Percentiles rank a stretch among this genome's conserved stretches.
These are phyloP conservation scores for Saturnispora mendoncae DNA, from an alignment of 805 yeast genomes.

Conservation along the genomic window DNA sequence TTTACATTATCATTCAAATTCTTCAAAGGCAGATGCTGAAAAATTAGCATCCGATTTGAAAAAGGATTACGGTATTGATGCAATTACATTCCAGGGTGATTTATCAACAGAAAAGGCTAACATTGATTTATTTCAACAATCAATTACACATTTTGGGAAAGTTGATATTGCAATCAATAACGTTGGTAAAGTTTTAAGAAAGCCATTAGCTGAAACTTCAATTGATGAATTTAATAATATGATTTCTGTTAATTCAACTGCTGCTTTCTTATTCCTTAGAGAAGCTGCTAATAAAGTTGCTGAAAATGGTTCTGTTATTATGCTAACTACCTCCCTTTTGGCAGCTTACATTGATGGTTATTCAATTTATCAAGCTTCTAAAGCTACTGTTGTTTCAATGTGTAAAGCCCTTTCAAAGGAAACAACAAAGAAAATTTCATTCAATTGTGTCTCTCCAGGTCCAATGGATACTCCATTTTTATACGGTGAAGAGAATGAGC, in stretches of 20 bases:
- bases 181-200: slow-evolving; percentile 60
- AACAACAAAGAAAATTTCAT: slow-evolving; percentile 39
- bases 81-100: slow-evolving; percentile 35
- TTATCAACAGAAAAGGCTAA: slow-evolving; percentile 36
- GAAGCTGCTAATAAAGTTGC: slow-evolving; percentile 44
- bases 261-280: slow-evolving; percentile 53
- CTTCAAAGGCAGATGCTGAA: slow-evolving; percentile 31
- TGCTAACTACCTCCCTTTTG: slow-evolving; percentile 53
- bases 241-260: slow-evolving; percentile 46
- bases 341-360: slow-evolving; percentile 56
- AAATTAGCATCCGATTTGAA: slow-evolving; percentile 31
- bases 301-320: slow-evolving; percentile 45
- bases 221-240: slow-evolving; percentile 47
- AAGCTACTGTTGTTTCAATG: slow-evolving; percentile 47
- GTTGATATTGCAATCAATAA: slow-evolving; percentile 60
- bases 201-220: slow-evolving; percentile 43
- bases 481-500: slow-evolving; percentile 49
- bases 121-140: slow-evolving; percentile 37
- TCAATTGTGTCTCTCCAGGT: slow-evolving; percentile 54
- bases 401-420: slow-evolving; percentile 49
- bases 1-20: slow-evolving; percentile 45
- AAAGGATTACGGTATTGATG: slow-evolving; percentile 32
- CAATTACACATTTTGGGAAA: slow-evolving; percentile 37
- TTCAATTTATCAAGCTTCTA: slow-evolving; percentile 47
- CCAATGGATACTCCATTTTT: slow-evolving; percentile 63